Base-by-base conservation (phyloP, 768 basidiomycete genomes). In the Lepiota brunneoincarnata region DNA sequence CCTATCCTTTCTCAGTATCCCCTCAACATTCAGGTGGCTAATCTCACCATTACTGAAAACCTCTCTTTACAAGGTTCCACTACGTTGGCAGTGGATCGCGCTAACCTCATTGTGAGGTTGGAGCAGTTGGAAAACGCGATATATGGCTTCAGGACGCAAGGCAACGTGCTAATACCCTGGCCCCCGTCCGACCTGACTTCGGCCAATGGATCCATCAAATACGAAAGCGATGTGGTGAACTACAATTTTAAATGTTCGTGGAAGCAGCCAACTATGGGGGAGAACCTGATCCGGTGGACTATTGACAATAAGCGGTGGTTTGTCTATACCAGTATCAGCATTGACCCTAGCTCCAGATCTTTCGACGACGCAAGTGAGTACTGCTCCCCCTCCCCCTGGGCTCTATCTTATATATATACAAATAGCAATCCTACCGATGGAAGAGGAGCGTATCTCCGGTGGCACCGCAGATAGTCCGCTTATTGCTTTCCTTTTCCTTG, bases 141-240 rank as follows among this genome's bases (percentile, higher is more conserved):
- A 10, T 44, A 45, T 12, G 51, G 51, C 12, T 53, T 53, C 20
- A 20, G 31, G 21, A n/a, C 24, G 0, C 5, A 17, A 3, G 17
- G 21, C 2, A 53, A 53, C 12, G 10, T 23, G 4, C 51, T 53
- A 9, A 53, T 53, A 18, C 51, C 51, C 9, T 53, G 51, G 51
- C 51, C 51, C 2, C 28, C 51, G 10, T 45, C 23, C 2, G 51
- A 53, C 20, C 24, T 45, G 14, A 12, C 45, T 21, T 38, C 42
- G 10, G 2, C 11, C 21, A 37, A 45, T n/a, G 11, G 17, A 5
- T 37, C 34, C 2, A 45, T 53, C 35, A 43, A 18, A 17, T 53
- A 53, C 18, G 35, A 26, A 12, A 44, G 51, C 23, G 51, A 53
- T 17, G 20, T 53, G 3, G 37, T 53, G 6, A 36, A 6, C 3